A percentile compares a stretch with the other conserved stretches of the same genome.
Evolutionary conservation across 163 green algal species (phyloP).

Genomic region (Picocystis sp.): DNA sequence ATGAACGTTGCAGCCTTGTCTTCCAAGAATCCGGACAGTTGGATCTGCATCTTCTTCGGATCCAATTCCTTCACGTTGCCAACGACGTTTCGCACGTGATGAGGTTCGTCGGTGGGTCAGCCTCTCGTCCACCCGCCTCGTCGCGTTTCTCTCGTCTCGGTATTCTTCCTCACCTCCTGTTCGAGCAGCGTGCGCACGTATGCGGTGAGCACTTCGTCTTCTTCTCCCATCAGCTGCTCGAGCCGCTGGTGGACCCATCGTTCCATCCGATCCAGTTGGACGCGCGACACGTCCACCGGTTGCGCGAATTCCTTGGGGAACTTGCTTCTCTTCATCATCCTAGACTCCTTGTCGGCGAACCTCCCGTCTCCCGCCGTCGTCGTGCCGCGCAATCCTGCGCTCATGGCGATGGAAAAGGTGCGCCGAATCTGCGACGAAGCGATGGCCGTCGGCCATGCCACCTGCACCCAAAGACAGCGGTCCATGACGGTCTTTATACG

Average conservation of each 20-base stretch:
- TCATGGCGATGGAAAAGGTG: too few relatives aligned
- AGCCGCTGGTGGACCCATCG: not conserved
- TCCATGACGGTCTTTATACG: too few relatives aligned
- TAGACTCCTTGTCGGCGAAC: constrained; percentile 41
- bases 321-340: constrained; percentile 54
- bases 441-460: too few relatives aligned
- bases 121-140: not conserved
- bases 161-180: constrained; percentile 9
- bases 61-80: constrained; percentile 27
- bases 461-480: too few relatives aligned
- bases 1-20: constrained; percentile 86
- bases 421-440: too few relatives aligned
- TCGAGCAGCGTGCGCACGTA: not conserved
- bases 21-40: constrained; percentile 82
- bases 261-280: not conserved
- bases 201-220: not conserved
- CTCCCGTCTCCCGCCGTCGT: too few relatives aligned
- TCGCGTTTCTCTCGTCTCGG: constrained; percentile 1
- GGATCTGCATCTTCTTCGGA: constrained; percentile 67
- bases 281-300: constrained; percentile 48
- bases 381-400: too few relatives aligned
- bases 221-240: constrained; percentile 3
- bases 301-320: constrained; percentile 52
- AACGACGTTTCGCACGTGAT: not conserved
- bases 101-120: not conserved